Base-by-base conservation (phyloP, 139 green algal species). In the Chlamydomonas eustigma region DNA sequence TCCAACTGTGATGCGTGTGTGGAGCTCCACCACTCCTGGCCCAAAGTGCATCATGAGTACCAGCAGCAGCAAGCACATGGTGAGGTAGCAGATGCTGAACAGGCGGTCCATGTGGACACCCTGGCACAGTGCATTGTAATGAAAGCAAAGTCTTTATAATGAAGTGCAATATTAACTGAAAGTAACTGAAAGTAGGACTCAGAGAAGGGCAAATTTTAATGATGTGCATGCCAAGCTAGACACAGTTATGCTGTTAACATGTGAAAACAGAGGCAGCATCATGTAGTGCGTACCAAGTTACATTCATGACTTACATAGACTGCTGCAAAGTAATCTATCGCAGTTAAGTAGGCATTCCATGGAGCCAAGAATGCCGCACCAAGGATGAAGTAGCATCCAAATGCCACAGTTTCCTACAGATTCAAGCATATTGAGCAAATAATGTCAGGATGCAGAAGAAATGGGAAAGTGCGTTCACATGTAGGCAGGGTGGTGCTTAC, bases 291-390 rank as follows among this genome's bases (percentile, higher is more conserved):
- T 22, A 58, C 12, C 12, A 58, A 58, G 22, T 58, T 22, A 58
- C 44, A 22, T 68, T 31, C n/a, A 4, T 68, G 32, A 39, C 65
- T 39, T 34, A 72, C 65, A 72, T 72, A 72, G 8, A 72, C 34
- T 12, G 31, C 39, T 32, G 73, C 51, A 66, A 81, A 90, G 74
- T 88, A 90, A 39, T 89, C 82, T n/a, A 77, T 80, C 8, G 83
- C 87, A 6, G 88, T 91, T 63, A 95, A 90, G 63, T 93, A 88
- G 4, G 85, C 89, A 52, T 94, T 94, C 90, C 90, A 95, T 2
- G 90, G 86, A 22, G 87, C 71, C 5, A 95, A 79, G 4, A 91
- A 71, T 3, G 86, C 91, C 25, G 75, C 68, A 1, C 77, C 75
- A 66, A 79, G 73, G 34, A 74, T 73, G 80, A 81, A 81, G 70